Conservation (phyloP, 2,329 filamentous ascomycete genomes). For the Verticillium albo-atrum region DNA sequence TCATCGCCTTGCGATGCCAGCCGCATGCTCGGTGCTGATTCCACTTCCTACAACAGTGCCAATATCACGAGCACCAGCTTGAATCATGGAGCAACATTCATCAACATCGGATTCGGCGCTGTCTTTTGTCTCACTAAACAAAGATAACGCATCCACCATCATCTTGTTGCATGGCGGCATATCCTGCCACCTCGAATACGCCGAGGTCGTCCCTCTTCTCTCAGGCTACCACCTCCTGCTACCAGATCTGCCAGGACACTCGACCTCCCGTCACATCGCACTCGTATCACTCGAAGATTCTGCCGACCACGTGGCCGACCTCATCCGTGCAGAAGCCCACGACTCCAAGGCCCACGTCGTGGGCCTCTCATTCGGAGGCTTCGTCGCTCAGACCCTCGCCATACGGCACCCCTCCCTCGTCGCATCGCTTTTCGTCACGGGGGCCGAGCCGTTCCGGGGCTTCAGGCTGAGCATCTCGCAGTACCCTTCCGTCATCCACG, state of each 20-base stretch:
- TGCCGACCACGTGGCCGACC: slow-evolving; percentile 25
- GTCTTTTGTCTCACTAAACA: slow-evolving; percentile 16
- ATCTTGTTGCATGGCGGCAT: slow-evolving; percentile 26
- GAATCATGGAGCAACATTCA: background rate
- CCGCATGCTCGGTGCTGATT: too few relatives aligned
- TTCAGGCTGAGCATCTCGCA: slow-evolving; percentile 17
- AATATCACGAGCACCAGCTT: too few relatives aligned
- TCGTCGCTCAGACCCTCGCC: slow-evolving; percentile 25
- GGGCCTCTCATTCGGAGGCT: slow-evolving; percentile 35
- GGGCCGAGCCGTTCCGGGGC: slow-evolving; percentile 23
- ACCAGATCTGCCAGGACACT: slow-evolving; percentile 33
- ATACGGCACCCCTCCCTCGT: slow-evolving; percentile 28
- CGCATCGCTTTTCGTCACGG: slow-evolving; percentile 27
- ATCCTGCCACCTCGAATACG: slow-evolving; percentile 27
- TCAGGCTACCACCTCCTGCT: slow-evolving; percentile 32
- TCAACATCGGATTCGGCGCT: background rate
- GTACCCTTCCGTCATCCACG: slow-evolving; percentile 21
- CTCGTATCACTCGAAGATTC: slow-evolving; percentile 24
- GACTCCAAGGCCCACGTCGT: slow-evolving; percentile 31
- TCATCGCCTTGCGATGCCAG: too few relatives aligned
- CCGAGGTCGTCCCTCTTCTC: slow-evolving; percentile 27
- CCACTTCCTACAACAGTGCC: too few relatives aligned
- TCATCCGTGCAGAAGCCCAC: slow-evolving; percentile 30
- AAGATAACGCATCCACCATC: slow-evolving; percentile 21
- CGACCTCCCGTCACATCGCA: slow-evolving; percentile 24